Conservation (phyloP, 495 filamentous ascomycete genomes). For the Neurospora terricola region DNA sequence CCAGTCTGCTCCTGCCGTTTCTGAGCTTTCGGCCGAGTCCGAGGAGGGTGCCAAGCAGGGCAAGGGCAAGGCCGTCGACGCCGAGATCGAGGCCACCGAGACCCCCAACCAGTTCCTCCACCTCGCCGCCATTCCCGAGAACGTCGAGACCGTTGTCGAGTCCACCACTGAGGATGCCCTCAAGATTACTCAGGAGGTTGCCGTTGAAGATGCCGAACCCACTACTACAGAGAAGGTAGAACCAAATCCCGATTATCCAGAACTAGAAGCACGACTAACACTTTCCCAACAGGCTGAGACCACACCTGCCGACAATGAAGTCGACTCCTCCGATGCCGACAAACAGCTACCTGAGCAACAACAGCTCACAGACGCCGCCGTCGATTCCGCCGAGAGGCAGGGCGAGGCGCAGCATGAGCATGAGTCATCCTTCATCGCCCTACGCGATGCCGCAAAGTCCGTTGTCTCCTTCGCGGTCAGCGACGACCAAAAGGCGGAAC, state of each 20-base stretch:
- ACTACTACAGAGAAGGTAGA: conserved; percentile 18
- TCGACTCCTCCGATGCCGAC: neutral
- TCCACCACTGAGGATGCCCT: conserved; percentile 2
- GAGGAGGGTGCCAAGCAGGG: conserved; percentile 1
- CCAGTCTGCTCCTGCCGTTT: conserved; percentile 6
- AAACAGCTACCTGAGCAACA: neutral
- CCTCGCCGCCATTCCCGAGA: conserved; percentile 1
- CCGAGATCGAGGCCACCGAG: neutral
- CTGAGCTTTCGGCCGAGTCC: conserved; percentile 11
- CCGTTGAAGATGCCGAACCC: neutral
- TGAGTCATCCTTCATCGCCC: conserved; percentile 1
- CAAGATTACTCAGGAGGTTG: conserved; percentile 5
- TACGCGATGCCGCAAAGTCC: conserved; percentile 17
- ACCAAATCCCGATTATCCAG: conserved; percentile 2
- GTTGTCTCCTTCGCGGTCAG: conserved; percentile 18
- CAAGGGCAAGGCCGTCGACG: neutral
- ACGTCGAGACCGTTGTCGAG: neutral
- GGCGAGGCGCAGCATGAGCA: conserved; percentile 8
- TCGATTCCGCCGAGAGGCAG: conserved; percentile 3
- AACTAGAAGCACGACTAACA: conserved; percentile 5
- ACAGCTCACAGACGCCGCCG: conserved; percentile 1
- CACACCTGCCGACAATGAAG: neutral
- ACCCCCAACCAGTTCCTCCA: neutral
- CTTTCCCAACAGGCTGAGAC: conserved; percentile 3
- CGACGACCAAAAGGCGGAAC: conserved; percentile 13